Conservation (phyloP, 306 rosid genomes). For the Rosa chinensis region DNA sequence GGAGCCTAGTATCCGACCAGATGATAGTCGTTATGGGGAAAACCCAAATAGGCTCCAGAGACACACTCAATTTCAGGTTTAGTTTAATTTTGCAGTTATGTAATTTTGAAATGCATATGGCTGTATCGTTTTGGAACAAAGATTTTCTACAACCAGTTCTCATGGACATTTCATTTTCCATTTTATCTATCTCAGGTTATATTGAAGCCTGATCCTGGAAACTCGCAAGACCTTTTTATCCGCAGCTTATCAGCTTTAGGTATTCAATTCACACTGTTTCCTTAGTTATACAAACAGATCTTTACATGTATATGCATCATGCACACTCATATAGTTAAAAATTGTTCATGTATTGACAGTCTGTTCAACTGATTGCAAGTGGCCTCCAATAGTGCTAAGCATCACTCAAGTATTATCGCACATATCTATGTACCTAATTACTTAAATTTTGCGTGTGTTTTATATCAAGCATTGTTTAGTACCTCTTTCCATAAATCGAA, state of each 20-base stretch:
- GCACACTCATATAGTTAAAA: neutral
- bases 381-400: neutral
- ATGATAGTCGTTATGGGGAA: slow-evolving; percentile 97
- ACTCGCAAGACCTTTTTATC: slow-evolving; percentile 92
- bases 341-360: neutral
- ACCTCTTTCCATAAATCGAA: neutral
- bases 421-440: neutral
- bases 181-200: slow-evolving; percentile 63
- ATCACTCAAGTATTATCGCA: neutral
- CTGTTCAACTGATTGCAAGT: neutral
- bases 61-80: slow-evolving; percentile 96
- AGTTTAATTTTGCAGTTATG: slow-evolving; percentile 4
- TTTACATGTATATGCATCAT: neutral
- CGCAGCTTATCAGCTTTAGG: slow-evolving; percentile 91
- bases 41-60: slow-evolving; percentile 97
- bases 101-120: neutral
- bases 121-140: neutral
- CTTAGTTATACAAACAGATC: neutral
- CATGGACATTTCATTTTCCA: slow-evolving; percentile 17
- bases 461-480: neutral
- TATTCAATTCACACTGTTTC: slow-evolving; percentile 32
- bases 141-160: slow-evolving; percentile 1
- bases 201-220: slow-evolving; percentile 99
- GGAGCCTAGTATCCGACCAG: slow-evolving; percentile 73
- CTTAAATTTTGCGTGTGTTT: neutral